Evolutionary conservation across 2,329 filamentous ascomycete species (phyloP), one percentile per base, ranked within the genome.

Genomic region (Colletotrichum shisoi): DNA sequence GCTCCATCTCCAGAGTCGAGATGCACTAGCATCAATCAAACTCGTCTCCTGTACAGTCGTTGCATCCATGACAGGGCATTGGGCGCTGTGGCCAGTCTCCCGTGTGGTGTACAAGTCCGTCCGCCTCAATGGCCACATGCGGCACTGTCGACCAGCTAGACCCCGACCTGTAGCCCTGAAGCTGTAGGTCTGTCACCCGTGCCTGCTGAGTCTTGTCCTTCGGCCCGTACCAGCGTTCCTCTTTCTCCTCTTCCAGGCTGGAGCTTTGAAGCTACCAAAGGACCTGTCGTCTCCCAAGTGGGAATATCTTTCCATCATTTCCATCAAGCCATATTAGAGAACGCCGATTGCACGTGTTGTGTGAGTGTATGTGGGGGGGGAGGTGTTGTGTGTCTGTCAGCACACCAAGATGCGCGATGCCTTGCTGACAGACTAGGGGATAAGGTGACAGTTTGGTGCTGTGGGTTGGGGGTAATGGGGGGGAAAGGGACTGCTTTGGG

Each of bases 221-320:
- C 54, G 53, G 63, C 67, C 57, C 54, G 45, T 57, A 21, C 62
- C 58, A 60, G 46, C 54, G 39, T 63, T 59, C 63, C 52, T 52
- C 42, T 65, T 51, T 69, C 52, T 59, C 57, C 48, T 73, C 75
- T 75, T 69, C 72, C 76, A 83, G 84, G 83, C 84, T 86, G 85
- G 85, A 86, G 84, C 85, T 87, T 86, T 87, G 79, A 87, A 87
- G 85, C 85, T 83, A 87, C 84, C 85, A 86, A 81, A 81, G 79
- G 82, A 76, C 84, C 83, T 82, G 74, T 72, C 73, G 71, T 71
- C 71, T 74, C 62, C 45, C 56, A 66, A 68, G 34, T 40, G 62
- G 66, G 57, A 67, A 51, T 57, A 42, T 67, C 62, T 68, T 71
- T 69, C 71, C 63, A 71, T 70, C 72, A 74, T 75, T 78, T 76